phyloP scores from a whole-genome alignment of 2,329 filamentous ascomycete species.

The Coniochaeta prunicola region DNA sequence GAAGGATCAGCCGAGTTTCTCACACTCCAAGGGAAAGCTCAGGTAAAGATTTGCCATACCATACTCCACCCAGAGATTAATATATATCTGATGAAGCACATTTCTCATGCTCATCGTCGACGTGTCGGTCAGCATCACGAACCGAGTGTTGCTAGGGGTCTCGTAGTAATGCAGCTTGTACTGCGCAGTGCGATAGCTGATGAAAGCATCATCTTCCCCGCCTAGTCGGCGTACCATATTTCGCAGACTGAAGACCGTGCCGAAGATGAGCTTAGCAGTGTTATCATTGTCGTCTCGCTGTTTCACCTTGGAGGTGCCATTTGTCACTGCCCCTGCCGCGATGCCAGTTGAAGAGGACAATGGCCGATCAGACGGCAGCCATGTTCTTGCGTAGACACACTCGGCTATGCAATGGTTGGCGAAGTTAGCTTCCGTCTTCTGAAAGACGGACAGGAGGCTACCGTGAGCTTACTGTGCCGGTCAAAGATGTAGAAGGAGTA shows the following conservation, averaged over 20 bases:
- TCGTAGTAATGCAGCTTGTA: conserved; percentile 99
- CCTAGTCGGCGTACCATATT: conserved; percentile 97
- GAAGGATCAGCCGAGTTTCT: conserved; percentile 11
- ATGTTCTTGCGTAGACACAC: conserved; percentile 91
- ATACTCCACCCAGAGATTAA: conserved; percentile 96
- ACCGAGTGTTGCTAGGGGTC: conserved; percentile 90
- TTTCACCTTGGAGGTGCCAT: conserved; percentile 32
- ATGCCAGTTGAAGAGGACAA: conserved; percentile 30
- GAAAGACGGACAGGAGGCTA: neutral
- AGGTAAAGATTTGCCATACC: conserved; percentile 35
- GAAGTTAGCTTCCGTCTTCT: neutral
- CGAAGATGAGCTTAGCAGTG: conserved; percentile 85
- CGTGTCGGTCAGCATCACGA: conserved; percentile 93
- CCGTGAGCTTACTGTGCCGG: conserved; percentile 68
- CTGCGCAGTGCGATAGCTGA: conserved; percentile 85
- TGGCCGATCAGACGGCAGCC: conserved; percentile 50
- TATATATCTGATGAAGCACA: conserved; percentile 95
- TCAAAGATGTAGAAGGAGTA: conserved; percentile 99
- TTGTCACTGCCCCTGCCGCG: conserved; percentile 39
- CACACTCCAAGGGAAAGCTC: neutral
- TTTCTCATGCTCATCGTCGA: conserved; percentile 85
- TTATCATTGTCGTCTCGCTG: conserved; percentile 56
- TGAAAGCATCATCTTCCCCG: conserved; percentile 89
- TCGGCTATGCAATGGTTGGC: conserved; percentile 57
- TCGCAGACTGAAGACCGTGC: conserved; percentile 89